Evolutionary conservation across 345 rosid species (phyloP).

Genomic region (Gynandropsis gynandra): DNA sequence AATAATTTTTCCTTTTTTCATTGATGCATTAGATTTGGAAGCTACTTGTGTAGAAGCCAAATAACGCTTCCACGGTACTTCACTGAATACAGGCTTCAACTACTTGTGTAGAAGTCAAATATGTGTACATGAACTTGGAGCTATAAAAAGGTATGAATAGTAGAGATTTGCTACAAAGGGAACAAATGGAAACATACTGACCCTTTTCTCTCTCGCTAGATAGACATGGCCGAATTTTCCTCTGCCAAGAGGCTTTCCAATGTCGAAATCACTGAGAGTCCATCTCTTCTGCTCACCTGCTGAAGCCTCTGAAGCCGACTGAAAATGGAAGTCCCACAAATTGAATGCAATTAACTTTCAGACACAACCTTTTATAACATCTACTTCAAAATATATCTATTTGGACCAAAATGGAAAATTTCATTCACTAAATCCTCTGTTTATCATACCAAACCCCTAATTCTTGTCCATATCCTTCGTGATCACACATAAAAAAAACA

Average conservation of each 20-base stretch:
- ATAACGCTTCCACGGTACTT: too few relatives aligned
- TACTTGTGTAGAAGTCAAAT: too few relatives aligned
- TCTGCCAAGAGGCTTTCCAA: conserved; percentile 88
- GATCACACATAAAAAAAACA: background rate
- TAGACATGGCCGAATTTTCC: conserved; percentile 95
- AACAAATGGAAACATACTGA: conserved; percentile 13
- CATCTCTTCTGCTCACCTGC: conserved; percentile 53
- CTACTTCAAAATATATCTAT: background rate
- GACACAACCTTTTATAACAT: background rate
- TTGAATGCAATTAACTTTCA: background rate
- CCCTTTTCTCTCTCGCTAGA: conserved; percentile 82
- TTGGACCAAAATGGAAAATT: background rate
- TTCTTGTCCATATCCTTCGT: too few relatives aligned
- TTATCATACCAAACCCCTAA: background rate
- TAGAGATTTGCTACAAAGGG: background rate
- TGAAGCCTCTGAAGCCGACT: conserved; percentile 47
- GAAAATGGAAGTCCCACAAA: conserved; percentile 15
- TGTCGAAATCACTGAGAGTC: conserved; percentile 74
- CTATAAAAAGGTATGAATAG: background rate
- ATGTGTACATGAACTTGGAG: background rate
- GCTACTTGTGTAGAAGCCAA: too few relatives aligned
- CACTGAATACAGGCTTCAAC: too few relatives aligned
- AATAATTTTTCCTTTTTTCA: too few relatives aligned
- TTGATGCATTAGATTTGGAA: too few relatives aligned
- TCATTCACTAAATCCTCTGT: conserved; percentile 1